Evolutionary conservation across 441 rosid species (phyloP).

Genomic region (Pelargonium australe): DNA sequence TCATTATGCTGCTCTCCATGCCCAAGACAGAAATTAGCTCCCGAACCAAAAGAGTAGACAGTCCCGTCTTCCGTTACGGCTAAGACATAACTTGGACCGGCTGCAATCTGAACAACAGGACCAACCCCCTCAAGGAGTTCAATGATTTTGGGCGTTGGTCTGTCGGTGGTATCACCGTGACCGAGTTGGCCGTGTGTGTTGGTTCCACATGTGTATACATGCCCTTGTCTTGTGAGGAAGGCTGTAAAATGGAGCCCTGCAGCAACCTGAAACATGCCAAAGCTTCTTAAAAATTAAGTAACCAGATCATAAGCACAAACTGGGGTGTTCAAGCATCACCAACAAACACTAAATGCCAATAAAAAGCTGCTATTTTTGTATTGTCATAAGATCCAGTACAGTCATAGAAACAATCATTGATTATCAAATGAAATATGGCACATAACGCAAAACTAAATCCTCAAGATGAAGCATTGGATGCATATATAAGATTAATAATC

Average conservation of each 20-base stretch:
- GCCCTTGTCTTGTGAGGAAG: conserved; percentile 73
- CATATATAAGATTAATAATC: neutral
- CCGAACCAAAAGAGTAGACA: conserved; percentile 90
- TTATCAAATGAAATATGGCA: no score
- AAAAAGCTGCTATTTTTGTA: no score
- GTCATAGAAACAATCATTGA: neutral
- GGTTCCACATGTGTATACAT: conserved; percentile 68
- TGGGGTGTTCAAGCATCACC: neutral
- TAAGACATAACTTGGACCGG: conserved; percentile 83
- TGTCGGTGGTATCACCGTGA: conserved; percentile 75
- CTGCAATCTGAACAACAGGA: conserved; percentile 69
- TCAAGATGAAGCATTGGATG: neutral
- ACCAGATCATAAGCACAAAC: neutral
- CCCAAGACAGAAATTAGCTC: conserved; percentile 86
- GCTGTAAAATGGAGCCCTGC: conserved; percentile 83
- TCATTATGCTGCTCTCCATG: conserved; percentile 93
- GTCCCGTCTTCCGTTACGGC: conserved; percentile 58
- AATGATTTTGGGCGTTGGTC: conserved; percentile 62
- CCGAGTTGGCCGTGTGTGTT: conserved; percentile 86
- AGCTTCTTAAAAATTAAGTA: neutral
- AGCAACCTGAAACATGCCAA: conserved; percentile 56
- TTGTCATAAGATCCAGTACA: neutral
- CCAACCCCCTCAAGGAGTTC: conserved; percentile 44
- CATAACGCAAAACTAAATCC: neutral
- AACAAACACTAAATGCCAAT: neutral